A percentile compares a stretch with the other conserved stretches of the same genome.
These are phyloP conservation scores for Colletotrichum filicis DNA, from an alignment of 2,329 filamentous ascomycete species.

Conservation along the genomic window DNA sequence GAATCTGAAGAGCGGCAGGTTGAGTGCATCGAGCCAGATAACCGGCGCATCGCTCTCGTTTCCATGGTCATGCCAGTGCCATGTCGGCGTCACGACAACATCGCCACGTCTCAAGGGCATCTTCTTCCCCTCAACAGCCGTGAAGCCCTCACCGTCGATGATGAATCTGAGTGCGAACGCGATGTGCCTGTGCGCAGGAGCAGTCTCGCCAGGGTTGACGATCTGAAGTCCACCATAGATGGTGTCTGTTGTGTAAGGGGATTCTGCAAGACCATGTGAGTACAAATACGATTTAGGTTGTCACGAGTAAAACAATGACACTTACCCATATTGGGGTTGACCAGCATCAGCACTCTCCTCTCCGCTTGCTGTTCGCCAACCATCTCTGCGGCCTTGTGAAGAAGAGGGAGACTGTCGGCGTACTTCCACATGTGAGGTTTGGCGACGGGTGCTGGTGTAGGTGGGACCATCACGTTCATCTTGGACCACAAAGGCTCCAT, in stretches of 20 bases:
- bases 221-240: constrained; percentile 68
- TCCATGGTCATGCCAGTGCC: constrained; percentile 71
- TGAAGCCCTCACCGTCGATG: constrained; percentile 67
- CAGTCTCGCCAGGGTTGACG: constrained; percentile 65
- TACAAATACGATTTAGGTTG: fast-evolving
- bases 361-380: constrained; percentile 54
- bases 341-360: constrained; percentile 53
- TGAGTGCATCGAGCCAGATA: constrained; percentile 68
- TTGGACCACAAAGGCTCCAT: constrained; percentile 59
- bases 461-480: constrained; percentile 59
- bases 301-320: constrained; percentile 18
- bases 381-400: constrained; percentile 47
- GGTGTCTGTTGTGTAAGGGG: constrained; percentile 67
- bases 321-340: constrained; percentile 49
- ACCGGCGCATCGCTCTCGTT: constrained; percentile 65
- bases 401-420: constrained; percentile 46
- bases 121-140: constrained; percentile 64
- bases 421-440: constrained; percentile 54
- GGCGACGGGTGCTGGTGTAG: constrained; percentile 54
- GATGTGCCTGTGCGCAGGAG: constrained; percentile 65
- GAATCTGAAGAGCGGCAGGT: constrained; percentile 62
- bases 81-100: constrained; percentile 66
- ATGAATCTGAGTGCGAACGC: constrained; percentile 69
- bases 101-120: constrained; percentile 64
- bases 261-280: constrained; percentile 44